A percentile compares a stretch with the other conserved stretches of the same genome.
phyloP scores from a whole-genome alignment of 805 yeast species.

The Citeromyces matritensis region DNA sequence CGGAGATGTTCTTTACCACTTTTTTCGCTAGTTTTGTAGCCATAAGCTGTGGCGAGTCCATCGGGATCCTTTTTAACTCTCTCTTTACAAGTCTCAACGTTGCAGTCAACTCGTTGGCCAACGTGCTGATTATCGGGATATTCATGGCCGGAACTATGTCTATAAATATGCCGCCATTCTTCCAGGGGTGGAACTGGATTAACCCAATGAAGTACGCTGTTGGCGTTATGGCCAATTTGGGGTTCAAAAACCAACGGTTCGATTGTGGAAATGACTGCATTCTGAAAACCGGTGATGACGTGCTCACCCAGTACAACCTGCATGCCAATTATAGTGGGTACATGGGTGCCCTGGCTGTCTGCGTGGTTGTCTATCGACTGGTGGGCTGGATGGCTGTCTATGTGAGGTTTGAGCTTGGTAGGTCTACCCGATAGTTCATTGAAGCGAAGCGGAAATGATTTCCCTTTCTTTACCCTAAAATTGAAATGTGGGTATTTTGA shows the following conservation, averaged over 20 bases:
- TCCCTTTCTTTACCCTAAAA: no score
- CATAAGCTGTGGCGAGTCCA: conserved; percentile 54
- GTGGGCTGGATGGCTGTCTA: conserved; percentile 10
- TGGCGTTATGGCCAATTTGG: conserved; percentile 33
- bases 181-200: conserved; percentile 49
- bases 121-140: conserved; percentile 42
- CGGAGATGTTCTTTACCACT: conserved; percentile 45
- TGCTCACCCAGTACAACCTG: conserved; percentile 29
- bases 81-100: conserved; percentile 52
- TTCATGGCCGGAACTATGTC: conserved; percentile 74
- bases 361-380: conserved; percentile 17
- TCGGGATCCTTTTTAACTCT: conserved; percentile 59
- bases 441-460: no score
- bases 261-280: conserved; percentile 30
- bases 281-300: conserved; percentile 32
- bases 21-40: conserved; percentile 32
- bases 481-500: no score
- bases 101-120: conserved; percentile 51
- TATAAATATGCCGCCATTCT: conserved; percentile 45
- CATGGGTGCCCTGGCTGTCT: conserved; percentile 17
- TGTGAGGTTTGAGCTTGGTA: conserved; percentile 2
- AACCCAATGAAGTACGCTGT: conserved; percentile 57
- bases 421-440: no score
- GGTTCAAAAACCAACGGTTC: conserved; percentile 31
- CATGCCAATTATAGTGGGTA: conserved; percentile 14